A percentile compares a stretch with the other conserved stretches of the same genome.
phyloP scores from a whole-genome alignment of 768 basidiomycete genomes.

The Pleurotus giganteus region DNA sequence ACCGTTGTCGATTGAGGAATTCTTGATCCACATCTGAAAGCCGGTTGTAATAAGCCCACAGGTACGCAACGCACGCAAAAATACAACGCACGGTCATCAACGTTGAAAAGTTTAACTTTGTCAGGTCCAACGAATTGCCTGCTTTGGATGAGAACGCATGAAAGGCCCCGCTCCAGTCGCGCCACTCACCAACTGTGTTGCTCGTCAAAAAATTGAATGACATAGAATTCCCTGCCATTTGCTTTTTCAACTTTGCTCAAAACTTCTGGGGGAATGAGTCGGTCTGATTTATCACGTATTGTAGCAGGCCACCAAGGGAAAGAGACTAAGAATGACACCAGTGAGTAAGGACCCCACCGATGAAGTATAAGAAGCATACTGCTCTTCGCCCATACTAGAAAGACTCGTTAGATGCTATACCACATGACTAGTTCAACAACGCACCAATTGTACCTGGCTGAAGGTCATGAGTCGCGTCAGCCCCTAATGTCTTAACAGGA shows the following conservation, averaged over 20 bases:
- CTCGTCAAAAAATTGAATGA: slow-evolving; percentile 76
- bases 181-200: slow-evolving; percentile 54
- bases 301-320: slow-evolving; percentile 91
- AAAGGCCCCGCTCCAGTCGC: background rate
- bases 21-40: slow-evolving; percentile 62
- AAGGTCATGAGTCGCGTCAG: background rate
- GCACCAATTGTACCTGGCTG: slow-evolving; percentile 37
- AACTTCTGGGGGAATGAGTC: slow-evolving; percentile 49
- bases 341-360: slow-evolving; percentile 1
- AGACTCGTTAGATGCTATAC: slow-evolving; percentile 5
- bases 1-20: slow-evolving; percentile 58
- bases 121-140: slow-evolving; percentile 65
- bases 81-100: slow-evolving; percentile 56
- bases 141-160: slow-evolving; percentile 5
- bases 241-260: slow-evolving; percentile 24
- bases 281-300: slow-evolving; percentile 62
- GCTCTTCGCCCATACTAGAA: slow-evolving; percentile 81
- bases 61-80: background rate
- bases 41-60: background rate
- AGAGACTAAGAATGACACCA: slow-evolving; percentile 40
- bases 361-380: slow-evolving; percentile 35
- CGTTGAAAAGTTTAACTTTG: slow-evolving; percentile 65
- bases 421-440: slow-evolving; percentile 15
- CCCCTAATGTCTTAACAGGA: background rate
- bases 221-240: slow-evolving; percentile 37